Evolutionary conservation across 2,329 filamentous ascomycete genomes (phyloP).

Genomic region (Dothistroma septosporum): DNA sequence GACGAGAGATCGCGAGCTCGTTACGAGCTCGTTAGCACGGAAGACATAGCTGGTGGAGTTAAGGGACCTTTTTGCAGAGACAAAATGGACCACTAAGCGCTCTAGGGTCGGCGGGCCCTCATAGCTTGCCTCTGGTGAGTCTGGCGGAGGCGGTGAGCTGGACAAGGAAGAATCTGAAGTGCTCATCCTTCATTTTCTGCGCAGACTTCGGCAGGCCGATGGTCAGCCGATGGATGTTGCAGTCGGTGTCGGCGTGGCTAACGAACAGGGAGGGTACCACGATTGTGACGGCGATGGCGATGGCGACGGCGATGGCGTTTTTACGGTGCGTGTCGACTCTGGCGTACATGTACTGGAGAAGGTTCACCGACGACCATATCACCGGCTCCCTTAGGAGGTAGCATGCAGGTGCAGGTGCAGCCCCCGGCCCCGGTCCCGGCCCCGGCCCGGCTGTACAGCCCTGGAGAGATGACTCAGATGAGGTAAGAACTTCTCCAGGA

Average conservation of each 20-base stretch:
- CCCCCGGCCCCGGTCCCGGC: too few relatives aligned
- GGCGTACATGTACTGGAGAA: neutral
- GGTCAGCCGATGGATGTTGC: neutral
- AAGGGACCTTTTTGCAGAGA: constrained; percentile 81
- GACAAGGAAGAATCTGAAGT: constrained; percentile 20
- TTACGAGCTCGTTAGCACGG: constrained; percentile 82
- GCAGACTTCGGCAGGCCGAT: neutral
- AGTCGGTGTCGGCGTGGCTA: neutral
- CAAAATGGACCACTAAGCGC: constrained; percentile 74
- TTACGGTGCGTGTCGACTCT: neutral
- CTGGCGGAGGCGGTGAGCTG: constrained; percentile 35
- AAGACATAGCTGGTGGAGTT: constrained; percentile 75
- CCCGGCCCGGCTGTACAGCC: too few relatives aligned
- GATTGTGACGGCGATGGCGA: neutral
- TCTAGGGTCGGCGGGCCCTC: constrained; percentile 56
- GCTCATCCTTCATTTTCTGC: constrained; percentile 9
- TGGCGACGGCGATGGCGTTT: neutral
- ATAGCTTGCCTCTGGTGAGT: constrained; percentile 41
- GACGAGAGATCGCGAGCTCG: constrained; percentile 66
- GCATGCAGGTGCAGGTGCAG: too few relatives aligned
- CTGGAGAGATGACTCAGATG: too few relatives aligned
- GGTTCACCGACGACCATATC: neutral
- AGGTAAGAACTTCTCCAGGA: neutral
- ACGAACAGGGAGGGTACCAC: neutral
- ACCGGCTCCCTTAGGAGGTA: too few relatives aligned